Base-by-base conservation (phyloP, 2,329 filamentous ascomycete species). In the Colletotrichum higginsianum region DNA sequence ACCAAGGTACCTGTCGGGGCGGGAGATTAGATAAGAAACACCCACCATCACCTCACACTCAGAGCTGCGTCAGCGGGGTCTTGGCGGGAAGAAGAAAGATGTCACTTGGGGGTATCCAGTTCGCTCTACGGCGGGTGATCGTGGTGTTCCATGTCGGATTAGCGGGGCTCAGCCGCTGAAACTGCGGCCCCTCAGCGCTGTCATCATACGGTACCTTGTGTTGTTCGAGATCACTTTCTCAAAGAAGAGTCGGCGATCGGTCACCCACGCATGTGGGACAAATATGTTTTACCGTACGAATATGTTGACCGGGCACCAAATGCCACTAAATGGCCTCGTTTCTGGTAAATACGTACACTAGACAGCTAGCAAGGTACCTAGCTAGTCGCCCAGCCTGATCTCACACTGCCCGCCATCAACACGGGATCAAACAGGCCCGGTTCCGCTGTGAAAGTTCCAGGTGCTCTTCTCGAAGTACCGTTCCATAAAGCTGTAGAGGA, bases 51-150 rank as follows among this genome's bases (percentile, higher is more conserved):
- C 49, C 23, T 67, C 61, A 55, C 50, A 18, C 30, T 35, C 23
- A 21, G 35, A 58, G 57, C 56, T 71, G 69, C 65, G 69, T 72
- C 69, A 72, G 69, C 66, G 66, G 69, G 66, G 66, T 46, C 50
- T 57, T n/a, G 55, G 55, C n/a, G 35, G 7, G n/a, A n/a, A 52
- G 16, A 18, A 53, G 53, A 57, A 18, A 52, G n/a, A 57, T 40
- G 55, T 42, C 35, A 57, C 55, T 56, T n/a, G 52, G 30, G 58
- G n/a, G 13, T 7, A 21, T 16, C 26, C 21, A 21, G 30, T 61
- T 53, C 21, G 35, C 35, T 38, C 35, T 38, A 38, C 8, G 35
- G 8, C 2, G 9, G 8, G 9, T 38, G 35, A 16, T 35, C 50
- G 49, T 49, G 49, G 18, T 21, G 18, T 63, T 46, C 61, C 61